Percentiles rank a stretch among this genome's conserved stretches.
Conservation (phyloP, 2,329 filamentous ascomycete genomes). For the Escovopsis sp. region DNA sequence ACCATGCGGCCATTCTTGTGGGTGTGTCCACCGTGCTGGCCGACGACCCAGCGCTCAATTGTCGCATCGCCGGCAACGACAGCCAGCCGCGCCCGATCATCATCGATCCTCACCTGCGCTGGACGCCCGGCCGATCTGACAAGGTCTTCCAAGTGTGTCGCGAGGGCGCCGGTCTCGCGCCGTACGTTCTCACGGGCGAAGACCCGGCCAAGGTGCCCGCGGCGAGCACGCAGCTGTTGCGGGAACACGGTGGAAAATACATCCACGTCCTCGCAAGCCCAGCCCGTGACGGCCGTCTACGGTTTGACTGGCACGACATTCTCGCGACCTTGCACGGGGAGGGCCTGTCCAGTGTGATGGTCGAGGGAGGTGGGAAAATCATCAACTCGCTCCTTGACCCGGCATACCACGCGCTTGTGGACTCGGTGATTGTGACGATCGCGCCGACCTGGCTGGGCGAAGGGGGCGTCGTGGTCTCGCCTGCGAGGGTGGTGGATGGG, state of each 20-base stretch:
- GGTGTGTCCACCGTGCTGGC: conserved; percentile 73
- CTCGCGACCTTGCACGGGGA: conserved; percentile 41
- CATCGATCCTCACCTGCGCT: conserved; percentile 64
- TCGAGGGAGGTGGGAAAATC: conserved; percentile 73
- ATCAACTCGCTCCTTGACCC: conserved; percentile 67
- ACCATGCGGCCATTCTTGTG: conserved; percentile 72
- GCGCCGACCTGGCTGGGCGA: conserved; percentile 81
- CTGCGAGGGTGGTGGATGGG: conserved; percentile 38
- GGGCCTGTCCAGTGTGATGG: conserved; percentile 67
- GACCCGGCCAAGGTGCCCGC: conserved; percentile 26
- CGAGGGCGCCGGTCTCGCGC: conserved; percentile 53
- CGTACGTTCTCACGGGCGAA: conserved; percentile 50
- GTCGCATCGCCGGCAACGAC: conserved; percentile 49
- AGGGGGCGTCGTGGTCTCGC: conserved; percentile 67
- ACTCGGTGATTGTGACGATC: conserved; percentile 75
- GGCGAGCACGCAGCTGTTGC: conserved; percentile 27
- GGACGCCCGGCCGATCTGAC: conserved; percentile 44
- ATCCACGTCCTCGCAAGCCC: conserved; percentile 25
- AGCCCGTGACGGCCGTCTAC: conserved; percentile 21
- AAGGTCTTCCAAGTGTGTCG: conserved; percentile 53
- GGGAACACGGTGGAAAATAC: conserved; percentile 37
- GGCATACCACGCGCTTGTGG: conserved; percentile 45
- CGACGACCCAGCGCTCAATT: conserved; percentile 78
- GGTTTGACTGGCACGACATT: conserved; percentile 50
- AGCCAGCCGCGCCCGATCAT: conserved; percentile 68